phyloP scores from a whole-genome alignment of 495 filamentous ascomycete species.

The Xylaria bambusicola region DNA sequence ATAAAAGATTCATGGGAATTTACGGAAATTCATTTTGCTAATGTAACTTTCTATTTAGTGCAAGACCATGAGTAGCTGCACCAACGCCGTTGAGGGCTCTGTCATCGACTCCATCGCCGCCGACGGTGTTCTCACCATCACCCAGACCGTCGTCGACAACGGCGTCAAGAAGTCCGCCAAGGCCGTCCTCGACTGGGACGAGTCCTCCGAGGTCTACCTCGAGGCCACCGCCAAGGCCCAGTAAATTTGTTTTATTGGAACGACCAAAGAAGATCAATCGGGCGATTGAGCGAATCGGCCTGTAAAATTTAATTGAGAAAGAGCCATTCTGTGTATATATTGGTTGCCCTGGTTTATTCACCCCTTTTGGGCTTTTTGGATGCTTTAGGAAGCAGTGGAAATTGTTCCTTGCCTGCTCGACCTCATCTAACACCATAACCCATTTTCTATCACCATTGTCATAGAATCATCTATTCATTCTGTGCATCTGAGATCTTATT shows the following conservation, averaged over 20 bases:
- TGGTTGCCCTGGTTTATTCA: constrained; percentile 11
- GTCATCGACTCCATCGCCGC: background rate
- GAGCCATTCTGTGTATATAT: constrained; percentile 15
- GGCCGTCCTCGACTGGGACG: constrained; percentile 5
- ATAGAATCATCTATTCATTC: constrained; percentile 1
- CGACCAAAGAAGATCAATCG: too few relatives aligned
- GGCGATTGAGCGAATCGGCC: too few relatives aligned
- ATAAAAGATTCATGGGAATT: background rate
- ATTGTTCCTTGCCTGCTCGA: too few relatives aligned
- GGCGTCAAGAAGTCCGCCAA: background rate
- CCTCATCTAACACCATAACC: background rate
- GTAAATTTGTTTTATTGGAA: too few relatives aligned
- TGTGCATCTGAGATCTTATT: constrained; percentile 4
- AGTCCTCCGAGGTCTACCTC: constrained; percentile 11
- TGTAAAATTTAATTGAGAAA: constrained; percentile 3
- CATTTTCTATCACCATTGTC: background rate
- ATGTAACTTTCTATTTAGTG: too few relatives aligned
- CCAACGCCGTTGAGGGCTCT: constrained; percentile 1
- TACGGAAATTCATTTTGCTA: too few relatives aligned
- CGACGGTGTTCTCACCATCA: constrained; percentile 9
- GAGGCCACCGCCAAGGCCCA: constrained; percentile 5
- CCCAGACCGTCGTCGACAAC: constrained; percentile 6
- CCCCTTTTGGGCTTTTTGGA: constrained; percentile 2
- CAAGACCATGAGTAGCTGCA: constrained; percentile 10
- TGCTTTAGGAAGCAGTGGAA: background rate